A percentile compares a stretch with the other conserved stretches of the same genome.
Conservation (phyloP, 495 filamentous ascomycete genomes). For the Talaromyces adpressus region DNA sequence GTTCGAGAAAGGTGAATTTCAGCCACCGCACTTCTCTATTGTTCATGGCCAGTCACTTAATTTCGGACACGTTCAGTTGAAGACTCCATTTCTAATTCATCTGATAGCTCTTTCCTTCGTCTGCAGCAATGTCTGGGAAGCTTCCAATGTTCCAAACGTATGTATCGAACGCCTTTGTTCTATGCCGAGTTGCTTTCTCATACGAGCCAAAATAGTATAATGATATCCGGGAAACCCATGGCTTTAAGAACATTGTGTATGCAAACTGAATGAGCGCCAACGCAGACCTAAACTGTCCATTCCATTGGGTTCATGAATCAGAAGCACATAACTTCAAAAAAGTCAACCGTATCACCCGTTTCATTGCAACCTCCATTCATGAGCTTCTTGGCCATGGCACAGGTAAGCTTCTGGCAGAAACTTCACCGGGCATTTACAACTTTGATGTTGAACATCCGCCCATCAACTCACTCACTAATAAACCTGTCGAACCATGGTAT, state of each 20-base stretch:
- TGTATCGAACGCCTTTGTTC: no score
- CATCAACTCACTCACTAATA: not conserved
- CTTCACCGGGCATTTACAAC: not conserved
- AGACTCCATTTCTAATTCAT: no score
- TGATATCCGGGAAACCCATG: not conserved
- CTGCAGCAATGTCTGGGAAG: no score
- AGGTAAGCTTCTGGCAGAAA: not conserved
- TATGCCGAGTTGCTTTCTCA: no score
- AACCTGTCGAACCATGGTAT: not conserved
- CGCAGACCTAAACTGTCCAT: not conserved
- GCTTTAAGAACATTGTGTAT: not conserved
- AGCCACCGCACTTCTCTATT: no score
- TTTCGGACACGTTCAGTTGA: no score
- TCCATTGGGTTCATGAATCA: not conserved
- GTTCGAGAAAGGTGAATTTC: no score
- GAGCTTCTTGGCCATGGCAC: not conserved
- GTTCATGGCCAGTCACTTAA: no score
- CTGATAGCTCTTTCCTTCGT: no score
- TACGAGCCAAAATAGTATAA: not conserved
- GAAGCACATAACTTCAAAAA: not conserved
- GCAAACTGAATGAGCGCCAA: not conserved
- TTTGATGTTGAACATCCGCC: not conserved
- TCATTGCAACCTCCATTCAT: not conserved
- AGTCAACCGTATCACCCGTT: no score
- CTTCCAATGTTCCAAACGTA: no score